Percentiles rank a stretch among this genome's conserved stretches.
phyloP scores from a whole-genome alignment of 345 rosid species.

The Cochlearia excelsa region DNA sequence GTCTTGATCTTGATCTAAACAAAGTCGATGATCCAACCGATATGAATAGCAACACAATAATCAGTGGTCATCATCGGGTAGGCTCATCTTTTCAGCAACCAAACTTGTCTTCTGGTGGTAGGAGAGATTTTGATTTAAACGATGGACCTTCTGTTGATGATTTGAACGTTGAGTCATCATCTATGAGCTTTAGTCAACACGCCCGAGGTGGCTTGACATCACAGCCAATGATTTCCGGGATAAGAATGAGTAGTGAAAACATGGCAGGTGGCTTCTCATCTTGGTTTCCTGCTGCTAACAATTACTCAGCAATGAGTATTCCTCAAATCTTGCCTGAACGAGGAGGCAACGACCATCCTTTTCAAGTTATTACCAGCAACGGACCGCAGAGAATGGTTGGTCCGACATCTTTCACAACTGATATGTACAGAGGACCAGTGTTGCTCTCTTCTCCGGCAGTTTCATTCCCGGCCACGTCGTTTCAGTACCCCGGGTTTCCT shows the following conservation, averaged over 20 bases:
- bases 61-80: conserved; percentile 35
- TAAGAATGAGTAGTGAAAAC: conserved; percentile 48
- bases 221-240: conserved; percentile 52
- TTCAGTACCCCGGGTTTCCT: conserved; percentile 68
- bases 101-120: conserved; percentile 33
- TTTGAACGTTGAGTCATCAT: conserved; percentile 46
- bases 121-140: conserved; percentile 82
- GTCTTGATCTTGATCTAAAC: conserved; percentile 81
- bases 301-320: conserved; percentile 52
- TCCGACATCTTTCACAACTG: conserved; percentile 55
- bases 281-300: conserved; percentile 63
- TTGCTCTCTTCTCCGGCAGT: conserved; percentile 74
- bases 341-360: conserved; percentile 53
- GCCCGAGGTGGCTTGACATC: conserved; percentile 43
- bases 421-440: conserved; percentile 63
- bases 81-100: conserved; percentile 40
- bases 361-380: conserved; percentile 50
- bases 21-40: conserved; percentile 64
- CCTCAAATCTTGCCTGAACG: conserved; percentile 62
- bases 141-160: conserved; percentile 78
- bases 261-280: conserved; percentile 53
- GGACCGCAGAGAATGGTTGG: conserved; percentile 69
- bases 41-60: conserved; percentile 36
- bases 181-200: conserved; percentile 39
- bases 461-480: conserved; percentile 58